Evolutionary conservation across 768 basidiomycete genomes (phyloP).

Genomic region (Cystobasidium tubakii): DNA sequence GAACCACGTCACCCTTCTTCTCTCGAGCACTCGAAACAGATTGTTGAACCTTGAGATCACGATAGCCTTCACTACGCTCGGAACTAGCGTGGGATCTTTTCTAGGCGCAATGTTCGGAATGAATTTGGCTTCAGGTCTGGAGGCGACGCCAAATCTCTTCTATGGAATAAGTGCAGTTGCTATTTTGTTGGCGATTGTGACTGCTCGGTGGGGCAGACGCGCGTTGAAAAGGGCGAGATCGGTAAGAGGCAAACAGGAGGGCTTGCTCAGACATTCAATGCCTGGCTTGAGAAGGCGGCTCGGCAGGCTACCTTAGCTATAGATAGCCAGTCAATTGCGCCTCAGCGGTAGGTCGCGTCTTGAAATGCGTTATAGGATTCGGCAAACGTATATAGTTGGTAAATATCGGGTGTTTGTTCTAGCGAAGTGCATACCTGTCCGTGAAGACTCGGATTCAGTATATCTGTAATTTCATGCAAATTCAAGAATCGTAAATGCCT

Average conservation of each 20-base stretch:
- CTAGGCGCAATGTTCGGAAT: conserved; percentile 30
- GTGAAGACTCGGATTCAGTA: neutral
- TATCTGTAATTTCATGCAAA: no score
- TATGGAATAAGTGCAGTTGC: neutral
- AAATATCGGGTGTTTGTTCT: neutral
- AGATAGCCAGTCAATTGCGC: neutral
- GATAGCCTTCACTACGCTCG: conserved; percentile 29
- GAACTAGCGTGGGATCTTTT: neutral
- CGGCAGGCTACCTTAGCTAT: neutral
- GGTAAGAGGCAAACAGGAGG: conserved; percentile 16
- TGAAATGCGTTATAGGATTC: neutral
- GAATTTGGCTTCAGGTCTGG: conserved; percentile 18
- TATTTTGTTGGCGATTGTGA: neutral
- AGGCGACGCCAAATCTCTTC: conserved; percentile 13
- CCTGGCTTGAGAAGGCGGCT: neutral
- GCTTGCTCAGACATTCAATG: neutral
- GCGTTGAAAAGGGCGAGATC: conserved; percentile 17
- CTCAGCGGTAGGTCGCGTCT: neutral
- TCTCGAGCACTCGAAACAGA: conserved; percentile 32
- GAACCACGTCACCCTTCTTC: conserved; percentile 33
- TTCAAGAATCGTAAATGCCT: no score
- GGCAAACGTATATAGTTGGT: no score
- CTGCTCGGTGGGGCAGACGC: neutral
- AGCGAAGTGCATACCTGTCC: conserved; percentile 13
- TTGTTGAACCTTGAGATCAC: conserved; percentile 33